phyloP scores from a whole-genome alignment of 2,329 filamentous ascomycete species.

The Aspergillus niger region DNA sequence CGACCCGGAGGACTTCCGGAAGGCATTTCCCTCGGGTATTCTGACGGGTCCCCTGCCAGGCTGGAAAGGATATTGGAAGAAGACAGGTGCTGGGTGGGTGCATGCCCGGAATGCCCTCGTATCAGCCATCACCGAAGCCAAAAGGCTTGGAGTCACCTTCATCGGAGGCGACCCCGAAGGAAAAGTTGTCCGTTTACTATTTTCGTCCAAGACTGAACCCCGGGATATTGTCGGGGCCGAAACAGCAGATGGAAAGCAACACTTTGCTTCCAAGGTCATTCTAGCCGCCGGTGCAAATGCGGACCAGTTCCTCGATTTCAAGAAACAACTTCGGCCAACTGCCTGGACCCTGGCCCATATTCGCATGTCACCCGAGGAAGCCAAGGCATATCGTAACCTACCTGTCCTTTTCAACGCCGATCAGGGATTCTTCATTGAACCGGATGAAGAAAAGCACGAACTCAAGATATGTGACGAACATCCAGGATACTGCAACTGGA shows the following conservation, averaged over 20 bases:
- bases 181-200: neutral
- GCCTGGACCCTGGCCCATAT: slow-evolving; percentile 59
- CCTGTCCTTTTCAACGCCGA: slow-evolving; percentile 54
- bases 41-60: slow-evolving; percentile 52
- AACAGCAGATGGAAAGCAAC: slow-evolving; percentile 45
- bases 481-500: slow-evolving; percentile 57
- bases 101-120: slow-evolving; percentile 54
- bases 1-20: slow-evolving; percentile 49
- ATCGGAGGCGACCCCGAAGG: slow-evolving; percentile 4
- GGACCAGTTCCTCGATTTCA: slow-evolving; percentile 51
- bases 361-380: slow-evolving; percentile 51
- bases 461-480: slow-evolving; percentile 55
- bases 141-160: slow-evolving; percentile 7
- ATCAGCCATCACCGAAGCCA: slow-evolving; percentile 2
- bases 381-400: slow-evolving; percentile 48
- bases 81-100: slow-evolving; percentile 54
- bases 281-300: slow-evolving; percentile 56
- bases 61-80: slow-evolving; percentile 53
- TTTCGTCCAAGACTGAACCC: neutral
- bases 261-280: slow-evolving; percentile 49
- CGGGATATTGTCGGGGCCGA: slow-evolving; percentile 15
- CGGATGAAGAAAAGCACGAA: slow-evolving; percentile 44
- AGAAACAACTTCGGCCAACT: slow-evolving; percentile 55
- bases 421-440: slow-evolving; percentile 54
- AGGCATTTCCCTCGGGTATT: slow-evolving; percentile 55